Percentiles rank a stretch among this genome's conserved stretches.
These are phyloP conservation scores for Hypholoma sublateritium DNA, from an alignment of 768 basidiomycete genomes.

Conservation along the genomic window DNA sequence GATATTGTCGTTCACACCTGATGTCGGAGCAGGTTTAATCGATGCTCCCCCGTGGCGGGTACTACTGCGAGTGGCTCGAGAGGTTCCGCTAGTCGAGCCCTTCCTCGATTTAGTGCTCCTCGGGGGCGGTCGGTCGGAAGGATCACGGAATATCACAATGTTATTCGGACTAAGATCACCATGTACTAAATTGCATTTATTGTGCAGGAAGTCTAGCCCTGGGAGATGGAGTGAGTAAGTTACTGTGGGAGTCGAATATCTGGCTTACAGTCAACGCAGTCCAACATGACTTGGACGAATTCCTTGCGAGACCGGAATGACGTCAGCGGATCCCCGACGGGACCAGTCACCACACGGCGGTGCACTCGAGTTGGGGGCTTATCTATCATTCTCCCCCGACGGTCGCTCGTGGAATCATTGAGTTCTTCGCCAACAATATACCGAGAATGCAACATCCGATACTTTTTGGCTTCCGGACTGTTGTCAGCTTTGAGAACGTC, in stretches of 20 bases:
- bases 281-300: neutral
- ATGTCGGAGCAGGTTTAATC: neutral
- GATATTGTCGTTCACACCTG: neutral
- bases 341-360: conserved; percentile 7
- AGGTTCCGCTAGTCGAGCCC: neutral
- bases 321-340: conserved; percentile 13
- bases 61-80: neutral
- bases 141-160: conserved; percentile 9
- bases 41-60: neutral
- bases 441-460: conserved; percentile 4
- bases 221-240: neutral
- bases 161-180: conserved; percentile 8
- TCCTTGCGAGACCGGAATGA: conserved; percentile 10
- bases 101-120: neutral
- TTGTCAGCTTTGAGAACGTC: neutral
- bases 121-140: neutral
- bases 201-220: conserved; percentile 1
- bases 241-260: neutral
- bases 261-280: conserved; percentile 8
- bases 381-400: neutral
- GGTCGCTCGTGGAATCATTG: neutral
- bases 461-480: neutral
- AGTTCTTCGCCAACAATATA: neutral
- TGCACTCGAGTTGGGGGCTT: neutral
- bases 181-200: conserved; percentile 3